Conservation (phyloP, 176 grass and related monocot genomes). For the Avena eriantha region DNA sequence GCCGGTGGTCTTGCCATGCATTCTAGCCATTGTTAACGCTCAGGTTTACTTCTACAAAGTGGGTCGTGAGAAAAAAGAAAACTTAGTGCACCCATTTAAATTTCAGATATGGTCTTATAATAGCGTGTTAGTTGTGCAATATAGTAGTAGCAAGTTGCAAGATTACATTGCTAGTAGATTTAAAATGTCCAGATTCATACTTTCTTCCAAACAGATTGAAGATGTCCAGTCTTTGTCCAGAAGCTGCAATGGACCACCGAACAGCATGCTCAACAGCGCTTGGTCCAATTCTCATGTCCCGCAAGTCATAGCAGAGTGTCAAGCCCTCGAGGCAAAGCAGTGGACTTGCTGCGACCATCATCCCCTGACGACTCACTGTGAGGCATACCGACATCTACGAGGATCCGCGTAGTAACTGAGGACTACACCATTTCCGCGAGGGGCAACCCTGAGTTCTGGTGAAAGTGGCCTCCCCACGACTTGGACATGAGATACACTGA, state of each 20-base stretch:
- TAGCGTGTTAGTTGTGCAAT: too few relatives aligned
- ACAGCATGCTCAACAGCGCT: constrained; percentile 32
- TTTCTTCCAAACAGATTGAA: too few relatives aligned
- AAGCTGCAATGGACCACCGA: not conserved
- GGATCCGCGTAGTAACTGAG: constrained; percentile 44
- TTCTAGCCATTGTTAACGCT: too few relatives aligned
- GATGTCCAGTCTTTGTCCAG: constrained; percentile 15
- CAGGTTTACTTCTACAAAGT: too few relatives aligned
- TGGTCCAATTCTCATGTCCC: constrained; percentile 30
- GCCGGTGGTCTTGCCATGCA: too few relatives aligned
- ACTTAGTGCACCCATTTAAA: too few relatives aligned
- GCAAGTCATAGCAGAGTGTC: not conserved
- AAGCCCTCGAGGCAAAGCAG: constrained; percentile 23
- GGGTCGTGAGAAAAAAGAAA: too few relatives aligned
- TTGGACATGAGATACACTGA: constrained; percentile 55
- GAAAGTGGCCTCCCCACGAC: constrained; percentile 49
- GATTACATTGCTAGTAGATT: too few relatives aligned
- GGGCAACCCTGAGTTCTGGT: constrained; percentile 17
- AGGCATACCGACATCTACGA: not conserved
- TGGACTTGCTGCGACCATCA: constrained; percentile 14
- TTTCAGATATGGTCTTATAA: too few relatives aligned
- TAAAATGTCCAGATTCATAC: too few relatives aligned
- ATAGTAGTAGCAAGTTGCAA: too few relatives aligned
- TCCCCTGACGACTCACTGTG: not conserved
- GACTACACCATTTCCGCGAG: constrained; percentile 3